These are phyloP conservation scores for Paramecium biaurelia DNA, from an alignment of 73 alveolate species.

Conservation along the genomic window DNA sequence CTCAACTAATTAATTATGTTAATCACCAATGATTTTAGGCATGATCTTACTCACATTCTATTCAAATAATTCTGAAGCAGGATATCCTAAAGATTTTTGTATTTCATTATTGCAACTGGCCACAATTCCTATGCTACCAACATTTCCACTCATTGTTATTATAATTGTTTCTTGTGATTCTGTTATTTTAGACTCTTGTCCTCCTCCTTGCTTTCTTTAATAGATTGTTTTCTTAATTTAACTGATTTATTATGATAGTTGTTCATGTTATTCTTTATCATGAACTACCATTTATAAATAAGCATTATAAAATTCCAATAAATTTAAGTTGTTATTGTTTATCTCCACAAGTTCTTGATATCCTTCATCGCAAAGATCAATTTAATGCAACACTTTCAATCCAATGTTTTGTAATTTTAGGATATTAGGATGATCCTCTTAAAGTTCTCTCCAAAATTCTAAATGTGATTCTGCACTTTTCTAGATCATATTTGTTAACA, in stretches of 20 bases:
- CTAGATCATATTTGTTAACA: slow-evolving; percentile 27
- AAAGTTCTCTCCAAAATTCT: slow-evolving; percentile 65
- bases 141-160: slow-evolving; percentile 60
- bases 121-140: slow-evolving; percentile 52
- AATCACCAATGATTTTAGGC: slow-evolving; percentile 58
- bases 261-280: slow-evolving; percentile 39
- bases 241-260: slow-evolving; percentile 12
- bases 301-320: slow-evolving; percentile 46
- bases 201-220: slow-evolving; percentile 40
- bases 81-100: slow-evolving; percentile 47
- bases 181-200: slow-evolving; percentile 49
- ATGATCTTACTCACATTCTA: slow-evolving; percentile 58
- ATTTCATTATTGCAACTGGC: slow-evolving; percentile 54
- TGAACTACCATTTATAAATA: slow-evolving; percentile 37
- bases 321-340: slow-evolving; percentile 36
- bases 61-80: slow-evolving; percentile 43
- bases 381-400: slow-evolving; percentile 12
- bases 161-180: slow-evolving; percentile 56
- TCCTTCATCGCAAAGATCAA: slow-evolving; percentile 49
- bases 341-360: slow-evolving; percentile 55
- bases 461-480: slow-evolving; percentile 57
- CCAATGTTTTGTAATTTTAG: slow-evolving; percentile 50
- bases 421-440: slow-evolving; percentile 62
- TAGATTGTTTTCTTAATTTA: slow-evolving; percentile 26
- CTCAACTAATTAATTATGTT: slow-evolving; percentile 48